These are phyloP conservation scores for Arxiozyma slooffiae DNA, from an alignment of 1,139 yeast species.

Conservation along the genomic window DNA sequence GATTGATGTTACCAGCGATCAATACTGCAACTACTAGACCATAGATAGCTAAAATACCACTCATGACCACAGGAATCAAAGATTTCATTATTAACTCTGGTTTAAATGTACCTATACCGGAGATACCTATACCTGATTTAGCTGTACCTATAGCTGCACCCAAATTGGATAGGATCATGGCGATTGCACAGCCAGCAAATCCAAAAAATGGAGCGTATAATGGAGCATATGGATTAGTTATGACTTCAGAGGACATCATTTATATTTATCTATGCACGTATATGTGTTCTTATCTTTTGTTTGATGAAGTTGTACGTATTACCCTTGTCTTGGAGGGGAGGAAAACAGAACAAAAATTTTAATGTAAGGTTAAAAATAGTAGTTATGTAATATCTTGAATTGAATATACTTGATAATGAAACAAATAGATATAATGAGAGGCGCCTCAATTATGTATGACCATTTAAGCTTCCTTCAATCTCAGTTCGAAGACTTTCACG, in stretches of 20 bases:
- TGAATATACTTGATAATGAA: too few relatives aligned
- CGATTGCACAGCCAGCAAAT: conserved; percentile 86
- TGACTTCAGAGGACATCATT: conserved; percentile 10
- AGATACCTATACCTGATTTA: conserved; percentile 94
- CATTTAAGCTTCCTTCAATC: too few relatives aligned
- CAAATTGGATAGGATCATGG: conserved; percentile 79
- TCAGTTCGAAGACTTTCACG: too few relatives aligned
- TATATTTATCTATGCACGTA: not conserved
- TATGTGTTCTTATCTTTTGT: too few relatives aligned
- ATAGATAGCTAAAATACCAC: conserved; percentile 93
- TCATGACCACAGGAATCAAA: conserved; percentile 91
- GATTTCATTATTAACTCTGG: conserved; percentile 80
- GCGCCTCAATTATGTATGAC: too few relatives aligned
- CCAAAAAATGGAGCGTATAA: conserved; percentile 92
- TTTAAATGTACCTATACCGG: conserved; percentile 79
- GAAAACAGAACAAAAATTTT: too few relatives aligned
- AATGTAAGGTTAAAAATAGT: too few relatives aligned
- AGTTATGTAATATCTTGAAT: too few relatives aligned
- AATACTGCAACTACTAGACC: conserved; percentile 93
- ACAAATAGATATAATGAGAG: too few relatives aligned
- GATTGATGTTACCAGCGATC: conserved; percentile 86
- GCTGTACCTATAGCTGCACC: conserved; percentile 99
- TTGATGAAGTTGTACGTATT: too few relatives aligned
- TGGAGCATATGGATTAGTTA: conserved; percentile 53
- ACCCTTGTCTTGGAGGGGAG: too few relatives aligned